Evolutionary conservation across 1,284 basidiomycete genomes (phyloP).

Genomic region (Phylloboletellus chloephorus): DNA sequence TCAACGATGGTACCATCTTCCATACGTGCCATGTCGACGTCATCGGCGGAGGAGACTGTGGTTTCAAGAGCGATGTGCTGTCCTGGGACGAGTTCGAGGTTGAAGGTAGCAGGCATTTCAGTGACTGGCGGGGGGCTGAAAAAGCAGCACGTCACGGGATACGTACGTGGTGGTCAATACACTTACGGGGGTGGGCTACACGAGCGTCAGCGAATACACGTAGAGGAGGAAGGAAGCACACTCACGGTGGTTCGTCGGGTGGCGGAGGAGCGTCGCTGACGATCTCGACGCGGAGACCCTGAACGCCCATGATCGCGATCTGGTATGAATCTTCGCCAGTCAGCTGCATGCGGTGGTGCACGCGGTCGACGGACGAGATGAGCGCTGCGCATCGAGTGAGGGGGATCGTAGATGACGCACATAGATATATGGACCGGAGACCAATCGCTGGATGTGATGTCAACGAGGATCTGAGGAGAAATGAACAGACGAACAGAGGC

Average conservation of each 20-base stretch:
- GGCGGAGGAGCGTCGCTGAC: constrained; percentile 76
- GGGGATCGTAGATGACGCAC: constrained; percentile 38
- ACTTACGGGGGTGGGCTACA: constrained; percentile 66
- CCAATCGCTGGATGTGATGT: constrained; percentile 51
- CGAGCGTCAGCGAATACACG: constrained; percentile 13
- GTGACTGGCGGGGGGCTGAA: constrained; percentile 70
- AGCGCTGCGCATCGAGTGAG: constrained; percentile 15
- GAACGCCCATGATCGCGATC: constrained; percentile 72
- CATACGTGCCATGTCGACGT: constrained; percentile 81
- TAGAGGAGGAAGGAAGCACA: constrained; percentile 18
- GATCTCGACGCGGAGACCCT: constrained; percentile 75
- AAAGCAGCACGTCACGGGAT: constrained; percentile 5
- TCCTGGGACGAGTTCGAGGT: constrained; percentile 67
- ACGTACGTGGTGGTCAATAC: neutral
- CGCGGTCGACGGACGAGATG: constrained; percentile 18
- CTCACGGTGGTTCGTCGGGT: constrained; percentile 73
- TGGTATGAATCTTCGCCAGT: constrained; percentile 79
- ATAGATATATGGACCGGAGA: constrained; percentile 73
- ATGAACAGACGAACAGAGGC: constrained; percentile 53
- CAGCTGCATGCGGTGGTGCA: constrained; percentile 41
- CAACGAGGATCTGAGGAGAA: constrained; percentile 7
- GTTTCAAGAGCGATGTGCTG: constrained; percentile 73
- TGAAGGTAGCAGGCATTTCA: constrained; percentile 82
- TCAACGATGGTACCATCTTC: constrained; percentile 79
- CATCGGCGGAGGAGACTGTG: constrained; percentile 63